Percentiles rank a stretch among this genome's conserved stretches.
Evolutionary conservation across 306 rosid species (phyloP).

Genomic region (Cucumis cinereus): DNA sequence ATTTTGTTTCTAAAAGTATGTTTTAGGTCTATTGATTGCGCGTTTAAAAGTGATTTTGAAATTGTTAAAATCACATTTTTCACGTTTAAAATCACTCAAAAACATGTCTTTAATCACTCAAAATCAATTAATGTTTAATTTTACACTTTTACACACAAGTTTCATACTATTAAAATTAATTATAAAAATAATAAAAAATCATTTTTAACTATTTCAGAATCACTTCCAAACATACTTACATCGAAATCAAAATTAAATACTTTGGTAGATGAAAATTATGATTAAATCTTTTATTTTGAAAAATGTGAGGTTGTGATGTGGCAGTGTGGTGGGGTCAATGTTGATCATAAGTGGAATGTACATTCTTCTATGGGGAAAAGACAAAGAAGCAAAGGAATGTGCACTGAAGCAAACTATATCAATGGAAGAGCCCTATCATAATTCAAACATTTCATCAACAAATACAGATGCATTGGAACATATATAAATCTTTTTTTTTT

Average conservation of each 20-base stretch:
- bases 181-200: too few species aligned
- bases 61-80: too few species aligned
- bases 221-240: too few species aligned
- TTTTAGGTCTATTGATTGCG: background rate
- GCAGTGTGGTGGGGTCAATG: constrained; percentile 64
- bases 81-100: too few species aligned
- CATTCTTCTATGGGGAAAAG: constrained; percentile 69
- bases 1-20: background rate
- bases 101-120: too few species aligned
- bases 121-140: too few species aligned
- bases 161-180: too few species aligned
- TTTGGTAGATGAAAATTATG: background rate
- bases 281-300: background rate
- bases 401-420: constrained; percentile 25
- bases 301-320: background rate
- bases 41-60: too few species aligned
- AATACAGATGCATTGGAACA: background rate
- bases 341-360: constrained; percentile 73
- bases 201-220: too few species aligned
- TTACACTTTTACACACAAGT: too few species aligned
- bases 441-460: background rate
- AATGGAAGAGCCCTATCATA: constrained; percentile 13
- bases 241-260: background rate
- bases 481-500: background rate
- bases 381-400: constrained; percentile 25